Evolutionary conservation across 23 red algal genomes (phyloP), one percentile per base, ranked within the genome.

Genomic region (Gracilariopsis chorda): DNA sequence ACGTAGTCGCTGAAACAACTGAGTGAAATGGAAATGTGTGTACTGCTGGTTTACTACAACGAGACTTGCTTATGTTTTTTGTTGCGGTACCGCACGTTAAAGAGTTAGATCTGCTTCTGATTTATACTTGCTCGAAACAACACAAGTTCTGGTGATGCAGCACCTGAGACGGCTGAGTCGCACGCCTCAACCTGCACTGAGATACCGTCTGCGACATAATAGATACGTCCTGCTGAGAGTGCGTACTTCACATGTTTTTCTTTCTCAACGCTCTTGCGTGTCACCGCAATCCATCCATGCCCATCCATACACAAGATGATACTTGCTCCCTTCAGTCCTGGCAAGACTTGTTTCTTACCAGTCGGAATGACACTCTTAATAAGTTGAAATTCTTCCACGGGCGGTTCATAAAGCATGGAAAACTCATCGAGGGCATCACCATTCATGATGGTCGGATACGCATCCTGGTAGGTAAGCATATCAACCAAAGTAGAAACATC

Each of bases 381-480:
- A 21, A 94, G 77, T 86, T 91, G 48, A 44, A 94, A 98, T 51
- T 98, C 95, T 5, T 76, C 46, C 7, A 82, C 91, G 48, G 91
- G 95, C 56, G 90, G 85, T 21, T 33, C 29, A 74, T 94, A 98
- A 20, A 90, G 44, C 56, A 48, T 70, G 16, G 62, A 52, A 45
- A 43, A 79, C 12, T 69, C 67, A 19, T 80, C 82, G 48, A 90
- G 4, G 5, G 10, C 20, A n/a, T 51, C 62, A 7, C 84, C 93
- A 19, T 74, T 63, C 73, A 64, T 89, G 49, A 94, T 68, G 20
- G 43, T 28, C 23, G 81, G 87, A 14, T 77, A 49, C 24, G 36
- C 89, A 45, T 96, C 93, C 8, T 82, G 63, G 75, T 96, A 99
- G 25, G 88, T 76, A 8, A 99, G 89, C 97, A 99, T 99, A 7